These are phyloP conservation scores for Vaccinium vitisidaea DNA, from an alignment of 148 eudicot species.

Conservation along the genomic window DNA sequence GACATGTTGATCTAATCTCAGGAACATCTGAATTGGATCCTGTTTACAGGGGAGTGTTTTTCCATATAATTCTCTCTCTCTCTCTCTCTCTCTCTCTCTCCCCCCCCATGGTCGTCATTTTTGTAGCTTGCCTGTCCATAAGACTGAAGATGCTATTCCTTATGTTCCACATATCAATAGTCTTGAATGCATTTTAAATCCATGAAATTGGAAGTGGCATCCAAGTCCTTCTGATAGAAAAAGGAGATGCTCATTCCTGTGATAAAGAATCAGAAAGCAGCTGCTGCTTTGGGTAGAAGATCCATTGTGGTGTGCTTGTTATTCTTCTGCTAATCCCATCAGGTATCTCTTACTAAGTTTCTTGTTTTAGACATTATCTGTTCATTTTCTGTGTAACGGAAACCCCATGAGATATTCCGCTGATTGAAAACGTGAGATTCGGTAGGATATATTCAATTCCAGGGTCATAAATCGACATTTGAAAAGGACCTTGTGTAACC, in stretches of 20 bases:
- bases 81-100: not conserved
- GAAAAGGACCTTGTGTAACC: not conserved
- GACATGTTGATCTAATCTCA: not conserved
- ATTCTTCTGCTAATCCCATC: not conserved
- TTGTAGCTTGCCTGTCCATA: not conserved
- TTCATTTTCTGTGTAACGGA: not conserved
- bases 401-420: not conserved
- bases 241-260: not conserved
- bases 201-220: not conserved
- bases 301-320: not conserved
- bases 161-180: not conserved
- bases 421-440: not conserved
- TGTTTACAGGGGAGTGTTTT: not conserved
- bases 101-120: not conserved
- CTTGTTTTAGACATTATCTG: not conserved
- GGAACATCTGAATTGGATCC: not conserved
- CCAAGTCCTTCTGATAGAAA: not conserved
- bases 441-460: not conserved
- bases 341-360: not conserved
- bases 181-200: not conserved
- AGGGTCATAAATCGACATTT: not conserved
- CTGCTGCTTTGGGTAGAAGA: not conserved
- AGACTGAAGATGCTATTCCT: not conserved
- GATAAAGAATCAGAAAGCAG: not conserved
- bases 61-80: not conserved